These are phyloP conservation scores for Globisporangium splendens DNA, from an alignment of 352 stramenopile species.

Conservation along the genomic window DNA sequence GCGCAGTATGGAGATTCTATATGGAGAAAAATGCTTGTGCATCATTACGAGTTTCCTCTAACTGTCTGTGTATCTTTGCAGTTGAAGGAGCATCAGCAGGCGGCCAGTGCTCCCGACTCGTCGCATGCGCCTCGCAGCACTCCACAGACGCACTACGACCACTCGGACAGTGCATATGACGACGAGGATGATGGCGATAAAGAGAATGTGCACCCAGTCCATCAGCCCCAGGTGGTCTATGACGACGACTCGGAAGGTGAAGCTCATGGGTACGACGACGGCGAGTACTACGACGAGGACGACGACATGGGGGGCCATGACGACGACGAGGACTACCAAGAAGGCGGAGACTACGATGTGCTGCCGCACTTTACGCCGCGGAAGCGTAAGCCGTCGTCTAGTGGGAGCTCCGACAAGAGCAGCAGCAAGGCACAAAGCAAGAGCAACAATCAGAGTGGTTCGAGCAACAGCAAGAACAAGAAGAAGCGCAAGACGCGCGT, in stretches of 20 bases:
- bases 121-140: constrained; percentile 1
- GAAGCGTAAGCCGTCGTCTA: constrained; percentile 19
- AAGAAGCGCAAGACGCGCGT: constrained; percentile 67
- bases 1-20: too few species aligned
- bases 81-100: neutral
- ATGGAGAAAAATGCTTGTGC: too few species aligned
- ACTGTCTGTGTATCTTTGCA: neutral
- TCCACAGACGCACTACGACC: neutral
- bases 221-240: neutral
- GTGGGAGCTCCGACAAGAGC: constrained; percentile 2
- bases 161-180: constrained; percentile 11
- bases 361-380: constrained; percentile 1
- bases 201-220: constrained; percentile 26
- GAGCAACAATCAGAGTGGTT: neutral
- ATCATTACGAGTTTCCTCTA: neutral
- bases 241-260: neutral
- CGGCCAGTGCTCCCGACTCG: neutral
- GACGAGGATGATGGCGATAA: constrained; percentile 23
- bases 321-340: constrained; percentile 5
- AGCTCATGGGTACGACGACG: constrained; percentile 9
- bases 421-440: neutral
- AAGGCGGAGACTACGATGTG: constrained; percentile 3
- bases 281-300: constrained; percentile 19
- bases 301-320: neutral
- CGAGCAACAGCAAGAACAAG: constrained; percentile 15